A percentile compares a stretch with the other conserved stretches of the same genome.
These are phyloP conservation scores for Ceratonia siliqua DNA, from an alignment of 306 rosid species.

Conservation along the genomic window DNA sequence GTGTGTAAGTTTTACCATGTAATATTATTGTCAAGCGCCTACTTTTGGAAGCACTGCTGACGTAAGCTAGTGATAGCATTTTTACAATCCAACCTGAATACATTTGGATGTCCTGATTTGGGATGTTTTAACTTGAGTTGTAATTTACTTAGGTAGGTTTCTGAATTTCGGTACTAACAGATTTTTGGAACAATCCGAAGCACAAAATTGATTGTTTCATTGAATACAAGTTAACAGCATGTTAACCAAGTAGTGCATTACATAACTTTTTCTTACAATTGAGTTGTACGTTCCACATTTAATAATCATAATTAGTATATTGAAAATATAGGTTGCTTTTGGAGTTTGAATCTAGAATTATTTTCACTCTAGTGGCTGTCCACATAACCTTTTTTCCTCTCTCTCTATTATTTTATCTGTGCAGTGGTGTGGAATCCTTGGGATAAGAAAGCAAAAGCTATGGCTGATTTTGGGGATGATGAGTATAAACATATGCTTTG, in stretches of 20 bases:
- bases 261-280: not conserved
- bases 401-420: conserved; percentile 16
- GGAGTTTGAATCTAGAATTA: not conserved
- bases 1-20: conserved; percentile 1
- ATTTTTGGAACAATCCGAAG: conserved; percentile 8
- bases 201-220: conserved; percentile 31
- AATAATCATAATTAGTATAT: not conserved
- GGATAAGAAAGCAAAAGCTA: conserved; percentile 98
- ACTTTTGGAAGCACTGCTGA: conserved; percentile 17
- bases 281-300: conserved; percentile 16
- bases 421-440: conserved; percentile 99
- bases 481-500: conserved; percentile 96
- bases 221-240: not conserved
- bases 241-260: conserved; percentile 2
- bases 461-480: conserved; percentile 95
- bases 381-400: not conserved
- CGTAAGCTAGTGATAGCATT: conserved; percentile 23
- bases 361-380: not conserved
- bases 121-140: conserved; percentile 12
- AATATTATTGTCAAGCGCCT: not conserved
- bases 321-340: not conserved
- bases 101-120: conserved; percentile 14
- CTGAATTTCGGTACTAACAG: not conserved
- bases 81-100: conserved; percentile 15
- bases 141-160: not conserved